Conservation (phyloP, 441 rosid species). For the Pelargonium myrrhifolium region DNA sequence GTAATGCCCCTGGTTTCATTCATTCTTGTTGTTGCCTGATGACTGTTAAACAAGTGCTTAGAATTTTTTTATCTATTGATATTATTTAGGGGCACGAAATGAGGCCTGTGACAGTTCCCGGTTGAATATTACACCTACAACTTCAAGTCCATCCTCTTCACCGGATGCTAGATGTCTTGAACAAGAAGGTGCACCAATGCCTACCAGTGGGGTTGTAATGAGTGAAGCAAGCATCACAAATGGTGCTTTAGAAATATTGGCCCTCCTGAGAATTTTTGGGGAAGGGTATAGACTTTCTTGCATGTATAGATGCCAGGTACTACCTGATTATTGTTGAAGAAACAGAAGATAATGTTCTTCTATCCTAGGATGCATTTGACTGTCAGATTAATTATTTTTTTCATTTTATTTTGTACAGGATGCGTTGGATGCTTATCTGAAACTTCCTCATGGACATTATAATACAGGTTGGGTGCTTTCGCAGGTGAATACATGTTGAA, state of each 20-base stretch:
- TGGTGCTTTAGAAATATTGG: constrained; percentile 65
- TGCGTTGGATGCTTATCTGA: constrained; percentile 64
- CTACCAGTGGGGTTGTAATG: constrained; percentile 36
- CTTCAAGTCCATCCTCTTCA: constrained; percentile 41
- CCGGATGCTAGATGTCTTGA: constrained; percentile 51
- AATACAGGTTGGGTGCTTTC: constrained; percentile 95
- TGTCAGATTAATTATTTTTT: constrained; percentile 27
- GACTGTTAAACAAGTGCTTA: constrained; percentile 16
- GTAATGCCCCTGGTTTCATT: not conserved
- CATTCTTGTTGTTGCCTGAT: constrained; percentile 10
- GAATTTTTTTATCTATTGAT: constrained; percentile 20
- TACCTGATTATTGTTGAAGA: constrained; percentile 13
- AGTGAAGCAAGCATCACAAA: constrained; percentile 43
- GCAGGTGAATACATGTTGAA: constrained; percentile 47
- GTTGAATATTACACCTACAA: constrained; percentile 40
- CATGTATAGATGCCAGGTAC: constrained; percentile 81
- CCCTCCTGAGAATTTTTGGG: constrained; percentile 72
- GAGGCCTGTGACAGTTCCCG: constrained; percentile 71
- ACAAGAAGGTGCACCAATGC: constrained; percentile 52
- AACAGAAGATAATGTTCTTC: constrained; percentile 15
- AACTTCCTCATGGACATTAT: constrained; percentile 80
- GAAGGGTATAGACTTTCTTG: constrained; percentile 90
- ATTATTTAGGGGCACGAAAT: constrained; percentile 52
- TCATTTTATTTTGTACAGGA: constrained; percentile 42
- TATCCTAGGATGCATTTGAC: constrained; percentile 15